Evolutionary conservation across 116 monocot species (phyloP), one percentile per base, ranked within the genome.

Genomic region (Papilionanthe hybrid): DNA sequence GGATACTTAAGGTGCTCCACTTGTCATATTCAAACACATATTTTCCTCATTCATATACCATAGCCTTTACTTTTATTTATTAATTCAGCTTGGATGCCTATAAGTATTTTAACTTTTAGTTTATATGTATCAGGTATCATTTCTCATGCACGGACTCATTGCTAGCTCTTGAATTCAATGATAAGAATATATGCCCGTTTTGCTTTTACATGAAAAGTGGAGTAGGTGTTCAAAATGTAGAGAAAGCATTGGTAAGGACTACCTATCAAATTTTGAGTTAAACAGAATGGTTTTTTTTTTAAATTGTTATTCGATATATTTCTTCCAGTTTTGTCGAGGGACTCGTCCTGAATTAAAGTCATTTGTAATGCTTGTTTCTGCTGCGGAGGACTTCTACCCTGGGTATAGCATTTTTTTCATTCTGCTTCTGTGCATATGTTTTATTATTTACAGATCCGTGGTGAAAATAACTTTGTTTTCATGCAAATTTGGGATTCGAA

Each of bases 141-240:
- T 84, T 80, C 71, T 89, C 89, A 66, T 93, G 93, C 76, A 78
- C 83, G 78, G 84, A 82, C 32, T 81, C 81, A 72, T 82, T 82
- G 47, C 58, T 82, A 78, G 78, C 83, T 78, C 81, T 77, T 72
- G 81, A 79, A 56, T 86, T 84, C 30, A 86, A 86, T 12, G 69
- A 69, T 69, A 13, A 69, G 37, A 7, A 37, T 78, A 42, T 79
- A 23, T 91, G 93, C 60, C 83, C 81, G 4, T 89, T 89, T 79
- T 93, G 93, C 75, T 77, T 83, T 75, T 83, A 22, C 83, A 79
- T 88, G 56, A 84, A 93, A 85, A 89, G 71, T 73, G 93, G 89
- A 75, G 37, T 37, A 4, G 58, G 79, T 78, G 75, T 78, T 76
- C 79, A 72, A 79, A 84, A 72, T 76, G 82, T 73, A 85, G 84